Percentiles rank a stretch among this genome's conserved stretches.
Conservation (phyloP, 257 asterid genomes). For the Lycium ferocissimum region DNA sequence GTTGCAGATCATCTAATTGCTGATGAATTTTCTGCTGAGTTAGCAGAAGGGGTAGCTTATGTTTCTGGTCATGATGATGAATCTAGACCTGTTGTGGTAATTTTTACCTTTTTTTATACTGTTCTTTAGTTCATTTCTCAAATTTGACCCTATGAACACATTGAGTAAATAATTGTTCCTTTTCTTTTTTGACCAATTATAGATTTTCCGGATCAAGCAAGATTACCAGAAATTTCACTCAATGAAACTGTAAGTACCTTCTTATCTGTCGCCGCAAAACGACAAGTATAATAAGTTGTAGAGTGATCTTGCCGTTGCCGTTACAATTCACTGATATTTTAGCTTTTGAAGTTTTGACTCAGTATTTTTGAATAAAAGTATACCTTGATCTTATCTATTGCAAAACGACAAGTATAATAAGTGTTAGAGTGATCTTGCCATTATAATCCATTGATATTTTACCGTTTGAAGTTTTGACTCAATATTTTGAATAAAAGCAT, state of each 20-base stretch:
- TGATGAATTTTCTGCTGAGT: conserved; percentile 95
- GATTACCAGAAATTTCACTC: conserved; percentile 89
- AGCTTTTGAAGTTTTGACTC: too few relatives aligned
- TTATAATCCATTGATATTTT: too few relatives aligned
- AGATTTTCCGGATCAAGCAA: conserved; percentile 94
- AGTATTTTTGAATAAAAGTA: too few relatives aligned
- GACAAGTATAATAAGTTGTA: too few relatives aligned
- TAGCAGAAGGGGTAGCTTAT: conserved; percentile 90
- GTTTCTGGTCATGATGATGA: conserved; percentile 95
- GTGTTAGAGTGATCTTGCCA: too few relatives aligned
- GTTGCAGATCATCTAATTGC: conserved; percentile 77
- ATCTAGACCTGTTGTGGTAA: conserved; percentile 87
- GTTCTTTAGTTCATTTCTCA: neutral
- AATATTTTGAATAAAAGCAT: too few relatives aligned
- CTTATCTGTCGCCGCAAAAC: neutral
- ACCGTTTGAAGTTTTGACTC: too few relatives aligned
- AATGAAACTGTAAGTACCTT: conserved; percentile 69
- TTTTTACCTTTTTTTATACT: neutral
- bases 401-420: too few relatives aligned
- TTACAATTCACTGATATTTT: too few relatives aligned
- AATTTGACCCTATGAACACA: neutral
- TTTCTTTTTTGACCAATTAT: neutral
- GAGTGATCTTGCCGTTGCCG: too few relatives aligned
- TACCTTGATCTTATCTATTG: too few relatives aligned
- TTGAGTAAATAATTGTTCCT: neutral